phyloP scores from a whole-genome alignment of 225 moss, liverwort and hornwort species.

The Polytrichum formosum region DNA sequence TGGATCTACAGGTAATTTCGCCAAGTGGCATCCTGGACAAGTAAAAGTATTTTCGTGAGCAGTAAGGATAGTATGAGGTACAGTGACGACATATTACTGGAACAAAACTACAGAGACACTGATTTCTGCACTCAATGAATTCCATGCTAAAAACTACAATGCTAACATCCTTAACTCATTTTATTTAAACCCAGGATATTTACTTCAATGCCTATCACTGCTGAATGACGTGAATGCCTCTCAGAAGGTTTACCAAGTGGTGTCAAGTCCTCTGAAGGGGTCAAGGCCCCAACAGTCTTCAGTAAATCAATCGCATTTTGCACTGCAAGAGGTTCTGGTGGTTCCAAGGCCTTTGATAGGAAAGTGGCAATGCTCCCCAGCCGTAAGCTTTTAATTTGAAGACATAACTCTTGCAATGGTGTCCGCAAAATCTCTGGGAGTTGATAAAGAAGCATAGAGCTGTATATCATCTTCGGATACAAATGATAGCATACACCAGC shows the following conservation, averaged over 20 bases:
- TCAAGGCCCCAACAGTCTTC: conserved; percentile 87
- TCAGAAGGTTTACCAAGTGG: conserved; percentile 62
- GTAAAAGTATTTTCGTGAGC: neutral
- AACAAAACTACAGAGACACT: no score
- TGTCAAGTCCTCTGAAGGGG: conserved; percentile 72
- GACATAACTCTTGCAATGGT: conserved; percentile 93
- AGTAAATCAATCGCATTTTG: conserved; percentile 93
- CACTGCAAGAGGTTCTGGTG: conserved; percentile 93
- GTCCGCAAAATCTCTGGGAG: conserved; percentile 98
- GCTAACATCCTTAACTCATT: no score
- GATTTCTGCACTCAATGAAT: no score
- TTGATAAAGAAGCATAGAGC: conserved; percentile 88
- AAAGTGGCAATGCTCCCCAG: conserved; percentile 80
- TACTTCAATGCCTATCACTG: no score
- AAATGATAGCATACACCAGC: conserved; percentile 96
- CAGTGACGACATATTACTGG: no score
- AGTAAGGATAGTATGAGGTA: no score
- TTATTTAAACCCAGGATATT: no score
- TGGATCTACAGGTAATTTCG: conserved; percentile 89
- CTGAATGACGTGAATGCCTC: neutral
- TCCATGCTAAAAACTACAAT: no score
- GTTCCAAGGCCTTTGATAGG: conserved; percentile 92
- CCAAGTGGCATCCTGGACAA: conserved; percentile 87
- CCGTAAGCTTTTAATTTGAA: conserved; percentile 87
- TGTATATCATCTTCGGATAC: conserved; percentile 90